Base-by-base conservation (phyloP, 2,329 filamentous ascomycete genomes). In the Paradendryphiella salina region DNA sequence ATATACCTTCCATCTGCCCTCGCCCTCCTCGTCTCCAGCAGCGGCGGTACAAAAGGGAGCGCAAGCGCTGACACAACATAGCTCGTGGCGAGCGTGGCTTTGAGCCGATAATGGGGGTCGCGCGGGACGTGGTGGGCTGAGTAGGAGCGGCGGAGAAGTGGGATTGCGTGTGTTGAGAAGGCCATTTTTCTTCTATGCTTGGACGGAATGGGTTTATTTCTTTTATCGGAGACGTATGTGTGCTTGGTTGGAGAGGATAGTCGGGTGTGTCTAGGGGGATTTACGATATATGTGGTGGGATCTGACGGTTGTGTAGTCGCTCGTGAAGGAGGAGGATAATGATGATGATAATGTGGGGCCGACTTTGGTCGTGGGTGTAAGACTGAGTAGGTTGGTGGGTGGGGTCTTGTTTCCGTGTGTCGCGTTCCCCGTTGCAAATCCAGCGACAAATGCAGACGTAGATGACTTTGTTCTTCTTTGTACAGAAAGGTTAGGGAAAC, bases 31-130 rank as follows among this genome's bases (percentile, higher is more conserved):
- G 66, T 73, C 57, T 74, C 72, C 15, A 75, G 46, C 23, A 73
- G 64, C 18, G 73, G 71, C 17, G 71, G 73, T 28, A 75, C 69
- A 53, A 75, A 75, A 0, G 73, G 73, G 6, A 75, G 60, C 3
- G 72, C 71, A 26, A 75, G 71, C 11, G 71, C 73, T 3, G 63
- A 66, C 5, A 72, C 66, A 1, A 75, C 64, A 38, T 75, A 75
- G 10, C 65, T 64, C 1, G 69, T 73, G 56, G 71, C 70, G 10
- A 73, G 65, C 6, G 60, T 63, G 18, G 67, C 67, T 51, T 73
- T 71, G 44, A 73, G 64, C 4, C 61, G 57, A 55, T 67, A 71
- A 54, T 65, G 68, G 0, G 70, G 70, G 37, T 73, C 69, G 49
- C 66, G 70, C 1, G 69, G 66, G 11, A 69, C 39, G 10, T 60